Conservation (phyloP, 2,329 filamentous ascomycete species). For the Xylaria sp. region DNA sequence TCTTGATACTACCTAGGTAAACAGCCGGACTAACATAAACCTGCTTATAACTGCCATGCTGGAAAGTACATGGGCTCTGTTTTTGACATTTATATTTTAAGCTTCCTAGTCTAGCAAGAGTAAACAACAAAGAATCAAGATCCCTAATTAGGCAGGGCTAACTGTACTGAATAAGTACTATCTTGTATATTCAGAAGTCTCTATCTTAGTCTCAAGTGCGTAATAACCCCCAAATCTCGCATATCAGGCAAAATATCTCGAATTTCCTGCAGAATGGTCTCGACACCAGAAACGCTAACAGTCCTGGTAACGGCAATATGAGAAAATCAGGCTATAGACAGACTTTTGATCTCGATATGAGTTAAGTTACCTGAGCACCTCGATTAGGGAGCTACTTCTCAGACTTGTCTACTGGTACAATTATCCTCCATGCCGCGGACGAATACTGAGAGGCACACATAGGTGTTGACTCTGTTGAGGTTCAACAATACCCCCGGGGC, state of each 20-base stretch:
- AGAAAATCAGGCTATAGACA: no score
- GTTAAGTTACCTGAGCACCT: not conserved
- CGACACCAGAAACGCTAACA: not conserved
- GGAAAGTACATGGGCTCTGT: no score
- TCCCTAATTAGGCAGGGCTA: no score
- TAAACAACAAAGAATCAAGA: not conserved
- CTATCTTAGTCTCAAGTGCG: constrained; percentile 8
- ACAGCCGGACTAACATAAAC: no score
- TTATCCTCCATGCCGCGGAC: not conserved
- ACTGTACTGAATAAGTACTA: no score
- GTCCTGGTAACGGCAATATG: not conserved
- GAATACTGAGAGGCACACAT: not conserved
- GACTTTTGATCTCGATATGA: not conserved
- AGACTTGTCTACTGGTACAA: no score
- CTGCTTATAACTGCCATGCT: no score
- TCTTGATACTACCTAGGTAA: no score
- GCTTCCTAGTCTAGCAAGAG: not conserved
- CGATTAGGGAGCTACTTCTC: not conserved
- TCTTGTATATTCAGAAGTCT: constrained; percentile 8
- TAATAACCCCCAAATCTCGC: no score
- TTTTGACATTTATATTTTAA: not conserved
- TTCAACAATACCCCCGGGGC: no score
- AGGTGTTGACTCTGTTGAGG: no score
- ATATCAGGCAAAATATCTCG: no score
- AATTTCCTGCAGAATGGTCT: not conserved